These are phyloP conservation scores for Penicillium carneum DNA, from an alignment of 2,329 filamentous ascomycete species.

Conservation along the genomic window DNA sequence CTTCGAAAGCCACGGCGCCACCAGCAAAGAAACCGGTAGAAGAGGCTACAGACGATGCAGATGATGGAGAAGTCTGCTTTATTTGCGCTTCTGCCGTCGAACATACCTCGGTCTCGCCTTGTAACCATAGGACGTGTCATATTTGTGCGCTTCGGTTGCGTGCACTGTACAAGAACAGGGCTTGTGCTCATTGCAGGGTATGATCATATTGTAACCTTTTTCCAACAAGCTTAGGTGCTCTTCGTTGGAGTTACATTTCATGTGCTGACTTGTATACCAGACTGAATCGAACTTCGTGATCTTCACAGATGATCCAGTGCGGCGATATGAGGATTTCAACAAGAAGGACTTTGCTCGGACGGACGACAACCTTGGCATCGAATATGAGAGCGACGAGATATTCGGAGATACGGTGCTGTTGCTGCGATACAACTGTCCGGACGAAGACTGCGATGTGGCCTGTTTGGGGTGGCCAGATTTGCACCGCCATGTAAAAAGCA, in stretches of 20 bases:
- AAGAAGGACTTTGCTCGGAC: slow-evolving; percentile 74
- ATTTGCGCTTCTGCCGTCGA: slow-evolving; percentile 92
- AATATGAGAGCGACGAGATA: slow-evolving; percentile 86
- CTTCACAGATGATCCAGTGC: slow-evolving; percentile 84
- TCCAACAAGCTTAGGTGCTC: neutral
- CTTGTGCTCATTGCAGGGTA: slow-evolving; percentile 94
- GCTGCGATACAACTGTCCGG: slow-evolving; percentile 92
- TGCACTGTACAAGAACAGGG: slow-evolving; percentile 93
- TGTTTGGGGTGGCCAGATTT: slow-evolving; percentile 81
- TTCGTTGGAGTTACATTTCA: slow-evolving; percentile 19
- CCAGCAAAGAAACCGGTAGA: slow-evolving; percentile 40
- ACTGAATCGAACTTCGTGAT: slow-evolving; percentile 72
- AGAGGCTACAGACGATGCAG: slow-evolving; percentile 56
- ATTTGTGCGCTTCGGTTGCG: slow-evolving; percentile 91
- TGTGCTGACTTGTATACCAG: slow-evolving; percentile 31
- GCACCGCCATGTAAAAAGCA: slow-evolving; percentile 79
- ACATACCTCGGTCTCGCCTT: slow-evolving; percentile 87
- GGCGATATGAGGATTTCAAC: slow-evolving; percentile 84
- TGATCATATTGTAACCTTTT: slow-evolving; percentile 44
- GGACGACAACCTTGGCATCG: slow-evolving; percentile 88
- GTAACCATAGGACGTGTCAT: slow-evolving; percentile 95
- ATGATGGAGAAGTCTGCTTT: slow-evolving; percentile 87
- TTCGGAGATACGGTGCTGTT: slow-evolving; percentile 88
- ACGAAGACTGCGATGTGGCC: slow-evolving; percentile 81
- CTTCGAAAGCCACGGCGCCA: slow-evolving; percentile 39